Evolutionary conservation across 257 asterid genomes (phyloP).

Genomic region (Solanum sejunctum): DNA sequence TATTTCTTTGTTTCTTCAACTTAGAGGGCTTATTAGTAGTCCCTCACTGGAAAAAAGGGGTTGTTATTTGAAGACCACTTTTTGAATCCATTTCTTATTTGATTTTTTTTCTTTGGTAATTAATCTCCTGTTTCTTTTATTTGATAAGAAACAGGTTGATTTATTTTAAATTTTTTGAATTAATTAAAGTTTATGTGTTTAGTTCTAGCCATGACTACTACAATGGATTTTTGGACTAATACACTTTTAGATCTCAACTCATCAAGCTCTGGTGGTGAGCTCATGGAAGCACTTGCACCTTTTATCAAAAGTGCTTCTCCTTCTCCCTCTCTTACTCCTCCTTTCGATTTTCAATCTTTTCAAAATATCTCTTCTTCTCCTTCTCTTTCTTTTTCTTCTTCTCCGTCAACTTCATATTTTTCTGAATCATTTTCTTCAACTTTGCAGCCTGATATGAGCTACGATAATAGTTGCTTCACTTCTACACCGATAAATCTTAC

Average conservation of each 20-base stretch:
- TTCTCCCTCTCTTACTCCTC: neutral
- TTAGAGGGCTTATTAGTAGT: slow-evolving; percentile 60
- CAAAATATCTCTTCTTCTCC: neutral
- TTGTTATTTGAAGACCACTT: slow-evolving; percentile 58
- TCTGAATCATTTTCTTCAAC: slow-evolving; percentile 19
- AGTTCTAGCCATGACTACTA: slow-evolving; percentile 38
- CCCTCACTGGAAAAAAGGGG: slow-evolving; percentile 33
- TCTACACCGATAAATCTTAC: neutral
- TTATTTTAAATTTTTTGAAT: neutral
- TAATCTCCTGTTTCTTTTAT: slow-evolving; percentile 39
- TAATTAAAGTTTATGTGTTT: neutral
- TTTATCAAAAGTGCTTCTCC: slow-evolving; percentile 73
- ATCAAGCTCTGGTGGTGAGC: slow-evolving; percentile 45
- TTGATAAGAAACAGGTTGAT: slow-evolving; percentile 51
- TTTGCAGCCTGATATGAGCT: neutral
- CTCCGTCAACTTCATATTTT: slow-evolving; percentile 5
- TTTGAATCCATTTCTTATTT: neutral
- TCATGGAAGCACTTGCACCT: slow-evolving; percentile 98
- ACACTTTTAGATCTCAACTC: slow-evolving; percentile 15
- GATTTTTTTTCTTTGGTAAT: neutral
- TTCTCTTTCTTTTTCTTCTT: neutral
- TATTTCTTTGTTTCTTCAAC: neutral
- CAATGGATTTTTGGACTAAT: slow-evolving; percentile 64
- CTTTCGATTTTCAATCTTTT: neutral
- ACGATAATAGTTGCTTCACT: slow-evolving; percentile 2